Percentiles rank a stretch among this genome's conserved stretches.
These are phyloP conservation scores for Rhododendron mucronatum DNA, from an alignment of 148 eudicot genomes.

Conservation along the genomic window DNA sequence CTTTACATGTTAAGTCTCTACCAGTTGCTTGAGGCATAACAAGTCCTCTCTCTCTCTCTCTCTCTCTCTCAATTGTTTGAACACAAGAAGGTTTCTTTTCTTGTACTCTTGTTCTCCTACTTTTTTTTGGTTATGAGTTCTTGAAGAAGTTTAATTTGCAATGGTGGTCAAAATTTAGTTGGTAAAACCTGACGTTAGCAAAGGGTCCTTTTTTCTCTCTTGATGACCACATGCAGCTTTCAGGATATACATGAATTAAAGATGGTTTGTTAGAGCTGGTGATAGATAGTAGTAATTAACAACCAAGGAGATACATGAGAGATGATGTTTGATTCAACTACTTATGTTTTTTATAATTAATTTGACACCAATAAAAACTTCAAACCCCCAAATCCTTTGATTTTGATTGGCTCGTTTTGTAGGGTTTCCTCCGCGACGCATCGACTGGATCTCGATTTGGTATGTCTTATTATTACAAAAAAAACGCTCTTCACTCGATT, in stretches of 20 bases:
- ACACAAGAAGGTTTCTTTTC: not conserved
- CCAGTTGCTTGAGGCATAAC: not conserved
- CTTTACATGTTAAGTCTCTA: not conserved
- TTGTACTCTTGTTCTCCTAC: not conserved
- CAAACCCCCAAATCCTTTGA: not conserved
- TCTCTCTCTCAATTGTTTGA: not conserved
- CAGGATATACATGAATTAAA: constrained; percentile 8
- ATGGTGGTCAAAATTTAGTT: constrained; percentile 14
- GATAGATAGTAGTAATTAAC: constrained; percentile 3
- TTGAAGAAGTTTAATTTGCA: not conserved
- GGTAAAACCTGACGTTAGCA: constrained; percentile 35
- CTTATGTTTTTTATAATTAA: no score
- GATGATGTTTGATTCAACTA: constrained; percentile 16
- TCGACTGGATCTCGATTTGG: constrained; percentile 1
- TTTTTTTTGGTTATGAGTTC: not conserved
- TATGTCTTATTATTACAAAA: not conserved
- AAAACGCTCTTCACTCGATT: not conserved
- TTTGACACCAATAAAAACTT: not conserved
- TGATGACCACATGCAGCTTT: constrained; percentile 6
- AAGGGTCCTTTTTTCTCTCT: not conserved
- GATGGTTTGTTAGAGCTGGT: constrained; percentile 23
- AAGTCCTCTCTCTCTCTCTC: not conserved
- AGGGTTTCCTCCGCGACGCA: not conserved
- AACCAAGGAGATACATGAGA: constrained; percentile 10
- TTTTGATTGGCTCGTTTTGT: not conserved